Percentiles rank a stretch among this genome's conserved stretches.
Evolutionary conservation across 345 rosid species (phyloP).

Genomic region (Acer yangbiense): DNA sequence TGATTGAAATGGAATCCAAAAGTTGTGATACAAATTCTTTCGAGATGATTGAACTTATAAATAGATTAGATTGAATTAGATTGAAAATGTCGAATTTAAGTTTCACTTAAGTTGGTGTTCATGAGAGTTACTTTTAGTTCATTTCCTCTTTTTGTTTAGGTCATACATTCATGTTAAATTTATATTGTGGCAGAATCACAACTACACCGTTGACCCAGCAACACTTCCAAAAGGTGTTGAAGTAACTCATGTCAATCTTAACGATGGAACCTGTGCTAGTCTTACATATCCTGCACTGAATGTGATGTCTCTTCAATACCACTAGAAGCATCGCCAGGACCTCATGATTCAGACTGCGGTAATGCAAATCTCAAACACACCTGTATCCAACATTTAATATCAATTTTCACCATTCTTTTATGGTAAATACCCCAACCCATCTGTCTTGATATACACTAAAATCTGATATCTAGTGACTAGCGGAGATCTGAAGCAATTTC

Average conservation of each 20-base stretch:
- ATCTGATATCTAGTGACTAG: neutral
- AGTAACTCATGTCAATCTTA: constrained; percentile 92
- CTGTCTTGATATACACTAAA: neutral
- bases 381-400: neutral
- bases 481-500: neutral
- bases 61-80: neutral
- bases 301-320: constrained; percentile 91
- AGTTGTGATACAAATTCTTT: neutral
- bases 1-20: too few relatives aligned
- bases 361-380: constrained; percentile 16
- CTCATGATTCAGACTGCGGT: constrained; percentile 91
- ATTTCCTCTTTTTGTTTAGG: neutral
- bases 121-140: neutral
- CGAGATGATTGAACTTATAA: neutral
- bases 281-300: constrained; percentile 75
- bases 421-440: neutral
- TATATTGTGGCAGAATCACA: constrained; percentile 72
- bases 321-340: constrained; percentile 97
- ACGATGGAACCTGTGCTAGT: constrained; percentile 95
- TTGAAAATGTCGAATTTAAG: neutral
- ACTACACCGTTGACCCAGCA: constrained; percentile 75
- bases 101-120: neutral
- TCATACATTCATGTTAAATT: constrained; percentile 14
- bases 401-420: neutral
- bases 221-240: constrained; percentile 73